A percentile compares a stretch with the other conserved stretches of the same genome.
phyloP scores from a whole-genome alignment of 2,329 filamentous ascomycete species.

The Alternaria arborescens region DNA sequence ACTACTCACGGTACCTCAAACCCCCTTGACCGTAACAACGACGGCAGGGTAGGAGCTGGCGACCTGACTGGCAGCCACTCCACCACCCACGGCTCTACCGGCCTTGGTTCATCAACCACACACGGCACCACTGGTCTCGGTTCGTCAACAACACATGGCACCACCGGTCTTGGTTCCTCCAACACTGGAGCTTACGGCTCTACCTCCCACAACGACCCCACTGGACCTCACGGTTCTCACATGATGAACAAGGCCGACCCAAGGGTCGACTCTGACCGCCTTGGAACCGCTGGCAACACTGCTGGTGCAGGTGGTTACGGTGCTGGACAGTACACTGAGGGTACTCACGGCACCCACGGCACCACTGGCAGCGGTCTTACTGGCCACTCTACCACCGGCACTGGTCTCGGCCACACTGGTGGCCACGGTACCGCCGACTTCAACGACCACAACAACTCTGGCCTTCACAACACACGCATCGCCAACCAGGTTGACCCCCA shows the following conservation, averaged over 20 bases:
- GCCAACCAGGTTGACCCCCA: conserved; percentile 44
- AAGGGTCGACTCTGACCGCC: conserved; percentile 47
- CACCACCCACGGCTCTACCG: conserved; percentile 3
- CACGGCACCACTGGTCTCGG: no score
- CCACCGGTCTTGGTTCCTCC: background rate
- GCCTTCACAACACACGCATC: conserved; percentile 41
- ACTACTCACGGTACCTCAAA: no score
- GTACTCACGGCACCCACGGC: conserved; percentile 18
- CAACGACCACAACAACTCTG: conserved; percentile 49
- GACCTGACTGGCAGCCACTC: no score
- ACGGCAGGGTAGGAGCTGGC: no score
- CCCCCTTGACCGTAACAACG: no score
- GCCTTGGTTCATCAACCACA: background rate
- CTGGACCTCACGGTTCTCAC: conserved; percentile 10
- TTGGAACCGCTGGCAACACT: conserved; percentile 39
- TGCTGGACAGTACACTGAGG: conserved; percentile 16
- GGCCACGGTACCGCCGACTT: conserved; percentile 17
- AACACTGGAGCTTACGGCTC: conserved; percentile 18
- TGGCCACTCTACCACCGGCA: conserved; percentile 13
- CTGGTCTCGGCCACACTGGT: conserved; percentile 2
- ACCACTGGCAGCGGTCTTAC: conserved; percentile 17
- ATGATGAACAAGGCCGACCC: conserved; percentile 45
- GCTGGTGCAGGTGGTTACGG: conserved; percentile 33
- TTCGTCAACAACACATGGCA: conserved; percentile 2
- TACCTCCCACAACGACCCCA: conserved; percentile 26